phyloP scores from a whole-genome alignment of 345 rosid species.

The Laguncularia racemosa region DNA sequence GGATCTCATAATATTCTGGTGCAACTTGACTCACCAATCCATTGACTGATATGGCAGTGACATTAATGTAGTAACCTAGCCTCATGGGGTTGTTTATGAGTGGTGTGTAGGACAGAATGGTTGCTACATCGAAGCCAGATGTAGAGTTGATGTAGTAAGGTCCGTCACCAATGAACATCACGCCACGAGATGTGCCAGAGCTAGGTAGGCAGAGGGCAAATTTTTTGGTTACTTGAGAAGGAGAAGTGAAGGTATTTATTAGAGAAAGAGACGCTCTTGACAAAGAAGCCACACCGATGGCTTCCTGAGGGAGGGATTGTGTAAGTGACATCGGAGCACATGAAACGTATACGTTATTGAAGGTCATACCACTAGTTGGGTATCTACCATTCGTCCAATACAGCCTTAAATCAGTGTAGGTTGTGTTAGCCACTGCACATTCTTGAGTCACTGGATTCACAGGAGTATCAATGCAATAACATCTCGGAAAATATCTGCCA shows the following conservation, averaged over 20 bases:
- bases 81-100: conserved; percentile 11
- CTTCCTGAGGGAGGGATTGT: conserved; percentile 4
- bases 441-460: neutral
- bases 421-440: neutral
- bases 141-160: conserved; percentile 12
- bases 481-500: neutral
- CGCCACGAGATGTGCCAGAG: conserved; percentile 7
- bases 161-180: conserved; percentile 12
- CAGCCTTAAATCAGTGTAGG: neutral
- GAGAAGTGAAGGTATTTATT: neutral
- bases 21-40: conserved; percentile 3
- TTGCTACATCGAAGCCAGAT: conserved; percentile 2
- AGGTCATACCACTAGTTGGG: neutral
- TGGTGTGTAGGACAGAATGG: conserved; percentile 16
- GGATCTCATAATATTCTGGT: conserved; percentile 8
- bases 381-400: conserved; percentile 3
- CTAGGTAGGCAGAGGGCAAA: conserved; percentile 18
- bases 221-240: neutral
- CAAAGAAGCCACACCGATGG: neutral
- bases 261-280: conserved; percentile 4
- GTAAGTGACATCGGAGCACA: neutral
- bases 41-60: conserved; percentile 14
- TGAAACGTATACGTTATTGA: neutral
- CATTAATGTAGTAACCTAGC: conserved; percentile 18
- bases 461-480: conserved; percentile 1